phyloP scores from a whole-genome alignment of 371 early-diverging fungal genomes.

The Mortierella polycephala region DNA sequence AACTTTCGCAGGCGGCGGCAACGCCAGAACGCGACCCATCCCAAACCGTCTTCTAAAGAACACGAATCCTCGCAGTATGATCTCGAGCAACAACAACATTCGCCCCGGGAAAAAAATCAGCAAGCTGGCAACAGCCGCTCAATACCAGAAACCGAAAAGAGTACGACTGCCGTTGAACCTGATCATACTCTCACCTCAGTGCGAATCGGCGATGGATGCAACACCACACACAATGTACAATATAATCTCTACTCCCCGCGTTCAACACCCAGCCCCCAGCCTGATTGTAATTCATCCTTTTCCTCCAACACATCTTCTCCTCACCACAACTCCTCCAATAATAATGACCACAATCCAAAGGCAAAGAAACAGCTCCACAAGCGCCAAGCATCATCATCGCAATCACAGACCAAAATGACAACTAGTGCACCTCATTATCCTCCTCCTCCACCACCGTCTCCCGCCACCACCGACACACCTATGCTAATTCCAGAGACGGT shows the following conservation, averaged over 20 bases:
- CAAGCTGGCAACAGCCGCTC: too few species aligned
- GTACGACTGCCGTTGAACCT: too few species aligned
- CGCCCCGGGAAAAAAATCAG: not conserved
- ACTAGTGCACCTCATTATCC: not conserved
- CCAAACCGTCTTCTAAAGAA: conserved; percentile 3
- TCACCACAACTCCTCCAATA: not conserved
- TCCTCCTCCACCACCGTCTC: not conserved
- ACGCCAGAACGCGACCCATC: conserved; percentile 4
- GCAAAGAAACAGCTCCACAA: not conserved
- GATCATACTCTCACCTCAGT: too few species aligned
- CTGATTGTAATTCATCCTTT: not conserved
- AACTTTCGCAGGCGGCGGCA: conserved; percentile 16
- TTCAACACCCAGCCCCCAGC: conserved; percentile 1
- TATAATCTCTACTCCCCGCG: not conserved
- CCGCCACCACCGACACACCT: not conserved
- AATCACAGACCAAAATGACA: not conserved
- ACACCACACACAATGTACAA: not conserved
- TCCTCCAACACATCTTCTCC: not conserved
- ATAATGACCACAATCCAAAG: not conserved
- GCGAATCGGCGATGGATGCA: too few species aligned
- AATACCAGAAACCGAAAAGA: too few species aligned
- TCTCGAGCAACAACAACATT: conserved; percentile 16
- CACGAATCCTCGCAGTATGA: not conserved
- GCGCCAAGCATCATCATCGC: not conserved
- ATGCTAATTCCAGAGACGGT: too few species aligned